Conservation (phyloP, 192 early-diverging fungal species). For the Rhizophagus clarus region DNA sequence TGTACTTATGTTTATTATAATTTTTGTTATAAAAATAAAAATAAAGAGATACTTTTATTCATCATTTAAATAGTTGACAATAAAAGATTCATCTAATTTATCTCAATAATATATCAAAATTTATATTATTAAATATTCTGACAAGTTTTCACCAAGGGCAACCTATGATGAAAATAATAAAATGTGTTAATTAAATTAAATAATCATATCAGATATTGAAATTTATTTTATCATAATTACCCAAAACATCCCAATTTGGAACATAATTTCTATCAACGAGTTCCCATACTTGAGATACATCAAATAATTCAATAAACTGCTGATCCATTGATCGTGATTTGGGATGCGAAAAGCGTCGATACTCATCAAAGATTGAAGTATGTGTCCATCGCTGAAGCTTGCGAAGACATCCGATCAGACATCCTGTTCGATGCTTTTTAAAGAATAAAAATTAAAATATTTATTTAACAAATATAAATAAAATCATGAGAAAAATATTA, state of each 20-base stretch:
- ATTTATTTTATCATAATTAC: background rate
- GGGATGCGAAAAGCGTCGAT: slow-evolving; percentile 86
- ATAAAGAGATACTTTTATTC: too few species aligned
- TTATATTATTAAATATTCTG: too few species aligned
- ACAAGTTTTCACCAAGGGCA: background rate
- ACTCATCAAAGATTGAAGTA: slow-evolving; percentile 98
- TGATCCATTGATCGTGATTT: slow-evolving; percentile 85
- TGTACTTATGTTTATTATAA: too few species aligned
- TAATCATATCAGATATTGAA: background rate
- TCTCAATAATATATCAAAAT: too few species aligned
- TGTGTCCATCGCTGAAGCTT: slow-evolving; percentile 93
- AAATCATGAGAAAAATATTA: slow-evolving; percentile 23
- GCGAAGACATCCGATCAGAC: slow-evolving; percentile 92
- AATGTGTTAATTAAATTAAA: background rate
- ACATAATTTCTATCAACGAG: slow-evolving; percentile 57
- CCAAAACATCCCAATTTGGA: slow-evolving; percentile 72
- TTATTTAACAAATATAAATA: slow-evolving; percentile 5
- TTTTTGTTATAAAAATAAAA: too few species aligned
- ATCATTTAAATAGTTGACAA: too few species aligned
- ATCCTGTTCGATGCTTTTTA: slow-evolving; percentile 88
- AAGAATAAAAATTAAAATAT: slow-evolving; percentile 7
- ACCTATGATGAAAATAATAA: background rate
- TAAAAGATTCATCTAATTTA: too few species aligned
- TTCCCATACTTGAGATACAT: slow-evolving; percentile 66
- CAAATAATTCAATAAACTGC: slow-evolving; percentile 85